Percentiles rank a stretch among this genome's conserved stretches.
phyloP scores from a whole-genome alignment of 495 filamentous ascomycete genomes.

The Penicillium pulvis region DNA sequence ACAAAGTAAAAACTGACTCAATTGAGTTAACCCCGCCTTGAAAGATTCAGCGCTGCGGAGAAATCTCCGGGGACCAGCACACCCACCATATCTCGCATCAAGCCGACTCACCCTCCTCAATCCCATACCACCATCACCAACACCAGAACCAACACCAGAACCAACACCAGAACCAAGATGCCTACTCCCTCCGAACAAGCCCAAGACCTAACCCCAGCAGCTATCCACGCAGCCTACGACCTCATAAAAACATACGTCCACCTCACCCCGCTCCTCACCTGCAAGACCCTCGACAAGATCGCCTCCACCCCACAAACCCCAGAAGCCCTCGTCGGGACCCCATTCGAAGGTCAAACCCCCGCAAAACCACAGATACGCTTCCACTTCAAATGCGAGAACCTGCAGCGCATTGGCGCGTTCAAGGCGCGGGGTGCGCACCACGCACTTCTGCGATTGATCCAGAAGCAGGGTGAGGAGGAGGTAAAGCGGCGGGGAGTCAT shows the following conservation, averaged over 20 bases:
- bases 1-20: background rate
- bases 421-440: slow-evolving; percentile 92
- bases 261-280: slow-evolving; percentile 80
- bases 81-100: no score
- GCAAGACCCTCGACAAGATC: slow-evolving; percentile 66
- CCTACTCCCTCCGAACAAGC: slow-evolving; percentile 38
- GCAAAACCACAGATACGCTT: slow-evolving; percentile 69
- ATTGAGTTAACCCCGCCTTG: background rate
- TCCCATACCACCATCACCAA: background rate
- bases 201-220: slow-evolving; percentile 66
- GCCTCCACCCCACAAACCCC: slow-evolving; percentile 70
- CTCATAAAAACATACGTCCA: slow-evolving; percentile 79
- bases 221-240: slow-evolving; percentile 67
- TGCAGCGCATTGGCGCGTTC: slow-evolving; percentile 89
- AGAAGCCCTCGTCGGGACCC: slow-evolving; percentile 54
- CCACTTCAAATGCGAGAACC: slow-evolving; percentile 97
- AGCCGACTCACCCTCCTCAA: background rate
- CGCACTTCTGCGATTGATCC: slow-evolving; percentile 72
- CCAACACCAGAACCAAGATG: slow-evolving; percentile 7
- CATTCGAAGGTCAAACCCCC: slow-evolving; percentile 58
- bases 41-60: slow-evolving; percentile 1
- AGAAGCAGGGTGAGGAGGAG: slow-evolving; percentile 60
- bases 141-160: background rate
- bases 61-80: slow-evolving; percentile 13
- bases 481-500: slow-evolving; percentile 69